These are phyloP conservation scores for Babesia bigemina DNA, from an alignment of 169 alveolate species.

Conservation along the genomic window DNA sequence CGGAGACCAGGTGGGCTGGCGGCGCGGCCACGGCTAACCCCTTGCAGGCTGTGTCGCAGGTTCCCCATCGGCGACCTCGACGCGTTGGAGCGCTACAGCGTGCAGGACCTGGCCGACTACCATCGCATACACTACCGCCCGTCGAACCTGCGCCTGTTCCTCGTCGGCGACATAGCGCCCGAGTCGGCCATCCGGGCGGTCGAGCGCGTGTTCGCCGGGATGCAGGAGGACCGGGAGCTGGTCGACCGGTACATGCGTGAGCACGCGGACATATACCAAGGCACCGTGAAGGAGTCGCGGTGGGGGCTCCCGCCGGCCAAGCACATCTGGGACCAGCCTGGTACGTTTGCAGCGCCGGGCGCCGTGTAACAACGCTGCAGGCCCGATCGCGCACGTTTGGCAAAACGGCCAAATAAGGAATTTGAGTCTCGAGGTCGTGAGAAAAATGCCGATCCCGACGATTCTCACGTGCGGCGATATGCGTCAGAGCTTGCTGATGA, in stretches of 20 bases:
- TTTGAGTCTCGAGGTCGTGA: conserved; percentile 52
- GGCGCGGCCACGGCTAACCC: background rate
- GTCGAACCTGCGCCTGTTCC: conserved; percentile 51
- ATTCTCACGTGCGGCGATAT: conserved; percentile 34
- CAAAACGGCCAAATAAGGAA: conserved; percentile 32
- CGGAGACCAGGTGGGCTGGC: conserved; percentile 73
- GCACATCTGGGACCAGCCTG: conserved; percentile 48
- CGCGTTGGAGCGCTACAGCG: conserved; percentile 51
- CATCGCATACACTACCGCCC: conserved; percentile 72
- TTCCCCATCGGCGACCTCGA: conserved; percentile 79
- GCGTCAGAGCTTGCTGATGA: conserved; percentile 28
- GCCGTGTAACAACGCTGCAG: background rate
- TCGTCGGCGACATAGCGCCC: conserved; percentile 56
- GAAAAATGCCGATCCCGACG: conserved; percentile 62
- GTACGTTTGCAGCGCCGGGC: background rate
- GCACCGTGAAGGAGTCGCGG: conserved; percentile 59
- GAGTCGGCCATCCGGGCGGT: conserved; percentile 10
- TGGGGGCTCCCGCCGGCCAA: conserved; percentile 62
- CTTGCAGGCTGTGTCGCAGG: conserved; percentile 62
- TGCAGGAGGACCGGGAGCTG: conserved; percentile 32
- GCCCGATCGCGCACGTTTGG: conserved; percentile 54
- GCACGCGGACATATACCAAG: conserved; percentile 30
- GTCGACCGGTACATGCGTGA: conserved; percentile 9
- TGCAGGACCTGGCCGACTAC: conserved; percentile 61
- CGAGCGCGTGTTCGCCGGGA: conserved; percentile 18